These are phyloP conservation scores for Eutrema salsugineum DNA, from an alignment of 441 rosid species.

Conservation along the genomic window DNA sequence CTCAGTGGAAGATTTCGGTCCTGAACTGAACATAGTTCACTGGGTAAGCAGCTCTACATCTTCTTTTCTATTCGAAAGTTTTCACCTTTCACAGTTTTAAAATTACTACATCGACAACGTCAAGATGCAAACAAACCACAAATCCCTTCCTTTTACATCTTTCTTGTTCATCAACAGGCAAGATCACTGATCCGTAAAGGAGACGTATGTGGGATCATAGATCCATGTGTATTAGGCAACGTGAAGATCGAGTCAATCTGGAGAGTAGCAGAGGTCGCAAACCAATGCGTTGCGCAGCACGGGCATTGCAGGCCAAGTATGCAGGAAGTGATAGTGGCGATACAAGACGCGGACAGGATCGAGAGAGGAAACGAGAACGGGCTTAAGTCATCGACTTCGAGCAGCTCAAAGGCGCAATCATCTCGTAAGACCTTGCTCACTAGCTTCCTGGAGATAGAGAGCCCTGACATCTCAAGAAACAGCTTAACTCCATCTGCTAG, in stretches of 20 bases:
- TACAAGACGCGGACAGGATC: conserved; percentile 82
- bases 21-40: conserved; percentile 82
- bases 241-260: conserved; percentile 84
- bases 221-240: conserved; percentile 50
- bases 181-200: conserved; percentile 82
- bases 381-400: conserved; percentile 26
- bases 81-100: background rate
- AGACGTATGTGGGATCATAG: conserved; percentile 68
- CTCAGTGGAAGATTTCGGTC: conserved; percentile 77
- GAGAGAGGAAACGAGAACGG: conserved; percentile 49
- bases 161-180: conserved; percentile 48
- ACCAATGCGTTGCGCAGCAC: conserved; percentile 79
- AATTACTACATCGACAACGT: background rate
- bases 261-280: conserved; percentile 85
- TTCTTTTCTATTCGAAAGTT: background rate
- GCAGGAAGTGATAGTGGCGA: conserved; percentile 80
- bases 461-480: conserved; percentile 70
- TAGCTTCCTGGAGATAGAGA: conserved; percentile 88
- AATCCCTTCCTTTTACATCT: background rate
- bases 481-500: conserved; percentile 79
- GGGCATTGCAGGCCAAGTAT: conserved; percentile 68
- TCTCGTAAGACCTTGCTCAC: conserved; percentile 78
- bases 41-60: conserved; percentile 54
- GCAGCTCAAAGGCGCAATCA: conserved; percentile 59
- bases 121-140: background rate